Evolutionary conservation across 805 yeast species (phyloP).

Genomic region (Diddensiella santjacobensis): DNA sequence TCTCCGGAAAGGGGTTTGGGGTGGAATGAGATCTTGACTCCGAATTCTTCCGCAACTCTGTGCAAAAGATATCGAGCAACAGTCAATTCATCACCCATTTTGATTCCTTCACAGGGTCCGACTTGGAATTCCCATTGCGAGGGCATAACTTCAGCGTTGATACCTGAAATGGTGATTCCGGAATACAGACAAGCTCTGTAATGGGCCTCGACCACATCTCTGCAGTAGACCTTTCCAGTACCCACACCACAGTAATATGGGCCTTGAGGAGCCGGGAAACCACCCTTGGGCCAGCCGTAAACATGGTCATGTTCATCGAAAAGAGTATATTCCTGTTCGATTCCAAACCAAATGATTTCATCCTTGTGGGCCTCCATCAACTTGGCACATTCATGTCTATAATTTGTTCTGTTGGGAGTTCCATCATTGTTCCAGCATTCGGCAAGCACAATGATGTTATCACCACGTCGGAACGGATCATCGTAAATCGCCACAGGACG

Average conservation of each 20-base stretch:
- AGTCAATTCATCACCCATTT: constrained; percentile 98
- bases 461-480: constrained; percentile 98
- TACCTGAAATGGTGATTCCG: constrained; percentile 88
- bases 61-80: constrained; percentile 87
- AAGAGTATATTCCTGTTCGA: constrained; percentile 97
- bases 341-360: constrained; percentile 92
- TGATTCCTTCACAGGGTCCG: constrained; percentile 94
- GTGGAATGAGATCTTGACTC: constrained; percentile 97
- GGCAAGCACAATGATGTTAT: constrained; percentile 88
- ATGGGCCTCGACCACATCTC: constrained; percentile 98
- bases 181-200: constrained; percentile 96
- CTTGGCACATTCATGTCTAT: constrained; percentile 94
- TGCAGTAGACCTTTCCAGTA: constrained; percentile 94
- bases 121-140: constrained; percentile 99
- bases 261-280: constrained; percentile 99
- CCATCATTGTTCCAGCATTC: constrained; percentile 99
- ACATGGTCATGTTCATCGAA: constrained; percentile 86
- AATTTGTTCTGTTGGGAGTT: constrained; percentile 97
- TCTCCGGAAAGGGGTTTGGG: constrained; percentile 99
- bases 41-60: constrained; percentile 98
- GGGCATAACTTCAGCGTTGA: constrained; percentile 99
- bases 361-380: constrained; percentile 86
- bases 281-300: constrained; percentile 99
- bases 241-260: constrained; percentile 99
- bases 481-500: constrained; percentile 94